Evolutionary conservation across 129 eudicot species (phyloP).

Genomic region (Glebionis coronaria): DNA sequence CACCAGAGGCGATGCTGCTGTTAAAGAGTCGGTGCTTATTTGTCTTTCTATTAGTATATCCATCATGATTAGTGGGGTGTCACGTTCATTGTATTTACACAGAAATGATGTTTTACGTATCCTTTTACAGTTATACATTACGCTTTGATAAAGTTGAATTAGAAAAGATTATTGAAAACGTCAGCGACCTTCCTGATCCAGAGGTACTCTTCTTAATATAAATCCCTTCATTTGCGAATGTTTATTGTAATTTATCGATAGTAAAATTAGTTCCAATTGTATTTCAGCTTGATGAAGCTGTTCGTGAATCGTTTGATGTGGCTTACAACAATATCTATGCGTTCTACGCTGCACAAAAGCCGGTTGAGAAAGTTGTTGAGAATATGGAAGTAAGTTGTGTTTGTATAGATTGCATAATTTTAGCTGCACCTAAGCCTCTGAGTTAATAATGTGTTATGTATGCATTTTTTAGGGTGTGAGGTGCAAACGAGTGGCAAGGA

Average conservation of each 20-base stretch:
- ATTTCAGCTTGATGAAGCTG: constrained; percentile 79
- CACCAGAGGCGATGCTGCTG: constrained; percentile 87
- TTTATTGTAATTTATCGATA: not conserved
- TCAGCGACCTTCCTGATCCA: constrained; percentile 70
- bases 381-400: too few species aligned
- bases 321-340: constrained; percentile 94
- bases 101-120: not conserved
- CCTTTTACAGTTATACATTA: too few species aligned
- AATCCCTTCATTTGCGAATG: constrained; percentile 6
- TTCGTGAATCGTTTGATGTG: constrained; percentile 96
- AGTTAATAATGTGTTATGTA: constrained; percentile 5
- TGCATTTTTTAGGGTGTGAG: constrained; percentile 75
- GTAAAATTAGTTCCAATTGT: constrained; percentile 1
- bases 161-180: too few species aligned
- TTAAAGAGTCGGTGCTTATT: constrained; percentile 74
- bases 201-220: constrained; percentile 47
- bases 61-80: not conserved
- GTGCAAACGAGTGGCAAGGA: constrained; percentile 95
- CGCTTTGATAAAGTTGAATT: too few species aligned
- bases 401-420: not conserved
- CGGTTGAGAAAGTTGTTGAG: too few species aligned
- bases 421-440: not conserved
- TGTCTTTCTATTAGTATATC: constrained; percentile 2
- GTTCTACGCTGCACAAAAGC: constrained; percentile 17
- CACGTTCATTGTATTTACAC: constrained; percentile 4